These are phyloP conservation scores for Diaporthe humulicola DNA, from an alignment of 2,329 filamentous ascomycete genomes.

Conservation along the genomic window DNA sequence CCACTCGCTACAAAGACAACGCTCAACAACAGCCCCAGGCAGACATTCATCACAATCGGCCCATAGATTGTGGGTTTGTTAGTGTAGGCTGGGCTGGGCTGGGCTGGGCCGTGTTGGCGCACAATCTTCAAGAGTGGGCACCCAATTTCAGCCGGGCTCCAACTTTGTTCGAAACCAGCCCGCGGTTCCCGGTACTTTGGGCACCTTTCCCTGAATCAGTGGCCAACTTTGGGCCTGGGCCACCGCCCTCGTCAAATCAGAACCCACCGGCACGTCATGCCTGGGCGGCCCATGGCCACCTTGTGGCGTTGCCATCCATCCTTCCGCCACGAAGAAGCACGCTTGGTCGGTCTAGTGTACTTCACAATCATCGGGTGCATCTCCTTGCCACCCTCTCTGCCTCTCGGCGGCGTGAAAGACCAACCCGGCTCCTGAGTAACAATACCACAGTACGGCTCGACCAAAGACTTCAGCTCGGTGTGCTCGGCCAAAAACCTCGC, in stretches of 20 bases:
- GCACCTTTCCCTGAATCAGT: constrained; percentile 25
- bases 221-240: neutral
- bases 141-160: constrained; percentile 24
- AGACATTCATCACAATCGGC: neutral
- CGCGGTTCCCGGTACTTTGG: constrained; percentile 28
- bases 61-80: neutral
- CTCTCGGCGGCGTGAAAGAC: neutral
- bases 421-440: neutral
- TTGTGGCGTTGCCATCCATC: constrained; percentile 18
- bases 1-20: neutral
- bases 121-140: constrained; percentile 25
- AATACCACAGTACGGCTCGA: neutral
- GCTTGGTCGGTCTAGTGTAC: neutral
- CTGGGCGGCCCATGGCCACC: constrained; percentile 7
- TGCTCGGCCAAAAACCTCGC: constrained; percentile 1
- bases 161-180: constrained; percentile 14
- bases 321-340: neutral
- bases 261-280: constrained; percentile 27
- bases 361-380: neutral
- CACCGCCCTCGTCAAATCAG: constrained; percentile 20
- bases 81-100: constrained; percentile 20
- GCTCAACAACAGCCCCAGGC: neutral
- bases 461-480: constrained; percentile 1
- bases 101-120: constrained; percentile 10
- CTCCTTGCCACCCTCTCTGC: neutral